Evolutionary conservation across 169 alveolate species (phyloP).

Genomic region (Cryptosporidium sp.): DNA sequence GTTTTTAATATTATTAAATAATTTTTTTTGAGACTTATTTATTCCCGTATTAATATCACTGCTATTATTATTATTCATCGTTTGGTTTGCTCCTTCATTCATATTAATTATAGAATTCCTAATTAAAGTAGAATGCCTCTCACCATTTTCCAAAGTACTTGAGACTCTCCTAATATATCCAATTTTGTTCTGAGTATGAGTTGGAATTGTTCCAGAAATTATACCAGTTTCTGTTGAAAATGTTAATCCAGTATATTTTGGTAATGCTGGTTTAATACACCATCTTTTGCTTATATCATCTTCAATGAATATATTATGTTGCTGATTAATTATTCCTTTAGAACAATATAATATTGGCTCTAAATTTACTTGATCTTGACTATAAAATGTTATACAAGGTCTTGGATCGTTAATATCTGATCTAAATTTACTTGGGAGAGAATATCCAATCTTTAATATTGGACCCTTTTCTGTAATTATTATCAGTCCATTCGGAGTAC

Average conservation of each 20-base stretch:
- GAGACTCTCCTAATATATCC: slow-evolving; percentile 10
- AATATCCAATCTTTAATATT: slow-evolving; percentile 75
- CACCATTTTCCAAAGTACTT: not conserved
- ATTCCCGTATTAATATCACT: not conserved
- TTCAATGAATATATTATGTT: not conserved
- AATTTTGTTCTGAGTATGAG: slow-evolving; percentile 6
- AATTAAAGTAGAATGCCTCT: not conserved
- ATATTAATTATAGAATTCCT: not conserved
- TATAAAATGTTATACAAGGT: slow-evolving; percentile 78
- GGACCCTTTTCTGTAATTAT: slow-evolving; percentile 42
- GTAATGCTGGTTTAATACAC: slow-evolving; percentile 42
- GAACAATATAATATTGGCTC: slow-evolving; percentile 75
- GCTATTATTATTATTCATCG: not conserved
- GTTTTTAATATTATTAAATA: not conserved
- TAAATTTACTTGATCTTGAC: slow-evolving; percentile 73
- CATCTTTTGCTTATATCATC: slow-evolving; percentile 21
- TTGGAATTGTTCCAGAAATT: slow-evolving; percentile 37
- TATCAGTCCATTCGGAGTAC: not conserved
- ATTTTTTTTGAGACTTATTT: not conserved
- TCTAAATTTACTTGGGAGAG: slow-evolving; percentile 68
- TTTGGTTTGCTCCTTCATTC: not conserved
- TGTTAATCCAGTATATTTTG: slow-evolving; percentile 49
- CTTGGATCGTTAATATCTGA: slow-evolving; percentile 79
- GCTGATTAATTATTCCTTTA: slow-evolving; percentile 44
- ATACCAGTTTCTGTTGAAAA: slow-evolving; percentile 32